Base-by-base conservation (phyloP, 257 asterid species). In the Misopates orontium region DNA sequence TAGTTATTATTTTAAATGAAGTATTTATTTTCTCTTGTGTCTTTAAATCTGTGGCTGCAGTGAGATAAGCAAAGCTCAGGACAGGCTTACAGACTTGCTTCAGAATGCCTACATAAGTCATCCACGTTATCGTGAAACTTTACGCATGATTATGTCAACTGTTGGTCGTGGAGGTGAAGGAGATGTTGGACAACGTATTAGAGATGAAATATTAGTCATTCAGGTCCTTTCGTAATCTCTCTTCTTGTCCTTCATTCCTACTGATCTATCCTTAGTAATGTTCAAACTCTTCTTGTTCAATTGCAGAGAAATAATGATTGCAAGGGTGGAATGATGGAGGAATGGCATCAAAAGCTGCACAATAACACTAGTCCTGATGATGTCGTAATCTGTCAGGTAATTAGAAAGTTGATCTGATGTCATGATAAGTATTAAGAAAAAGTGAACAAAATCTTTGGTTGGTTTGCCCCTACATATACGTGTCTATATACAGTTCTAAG, bases 151-250 rank as follows among this genome's bases (percentile, higher is more conserved):
- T 50, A 75, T 94, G 99, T 87, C 99, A 54, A 88, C 97, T 77
- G 96, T 94, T 44, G 99, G 99, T 44, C 96, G 99, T 73, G 99
- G 99, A 77, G 99, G 96, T 82, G 97, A 94, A 84, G 99, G 99
- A 63, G 99, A 94, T 76, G 99, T 94, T 23, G 99, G 99, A 47
- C 99, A 94, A 78, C 79, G 99, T 45, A 94, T 94, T 75, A 87
- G 99, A 80, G 99, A 94, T 75, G 99, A 94, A 74, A 94, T 94
- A 73, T 79, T 94, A 70, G 97, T 94, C 68, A 82, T 94, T 70
- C 99, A 94, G 97, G 99, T 90, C 47, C 48, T 41, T 56, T 10
- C 52, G 58, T 54, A 36, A 49, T 49, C 61, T 61, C 8, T 32
- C 28, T 62, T 54, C 14, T 64, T 16, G 13, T 24, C 21, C n/a